Base-by-base conservation (phyloP, 1,284 basidiomycete species). In the Ceratobasidium sp. region DNA sequence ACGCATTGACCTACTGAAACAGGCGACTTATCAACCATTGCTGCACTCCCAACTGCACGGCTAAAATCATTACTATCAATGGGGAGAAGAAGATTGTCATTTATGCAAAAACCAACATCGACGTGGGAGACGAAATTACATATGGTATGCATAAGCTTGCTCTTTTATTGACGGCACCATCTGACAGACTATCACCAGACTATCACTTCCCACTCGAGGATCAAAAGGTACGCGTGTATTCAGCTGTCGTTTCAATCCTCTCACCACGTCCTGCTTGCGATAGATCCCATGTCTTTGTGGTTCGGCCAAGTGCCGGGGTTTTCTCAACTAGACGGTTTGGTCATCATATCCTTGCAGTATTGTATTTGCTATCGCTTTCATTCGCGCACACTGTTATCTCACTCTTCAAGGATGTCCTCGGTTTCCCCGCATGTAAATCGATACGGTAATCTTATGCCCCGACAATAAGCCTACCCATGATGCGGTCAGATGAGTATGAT, bases 31-130 rank as follows among this genome's bases (percentile, higher is more conserved):
- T 98, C 84, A 98, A 98, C 84, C 97, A 99, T 83, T 98, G 91
- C 54, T 99, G 97, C 83, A 95, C 97, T 82, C 97, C 97, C 7
- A 98, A 98, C 81, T 98, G 97, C 82, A 98, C 93, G 19, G 97
- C 97, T 59, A 98, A 97, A 87, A 99, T 99, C 83, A 97, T 99
- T 82, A 98, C 96, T 76, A 96, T 99, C 85, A 97, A 93, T 81
- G 95, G 96, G 46, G 95, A 97, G 86, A 98, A 98, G 88, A 96
- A 98, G 88, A 99, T 99, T 82, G 98, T 99, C 82, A 97, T 99
- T 75, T 99, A 98, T 83, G 98, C 98, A 40, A 98, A 98, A 84
- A 90, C 92, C 80, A 92, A 94, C 79, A 96, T 99, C 81, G 91
- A 96, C 80, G 90, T 96, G 17, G 96, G 96, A 71, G 95, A 97